Conservation (phyloP, 352 stramenopile genomes). For the Globisporangium parvum region DNA sequence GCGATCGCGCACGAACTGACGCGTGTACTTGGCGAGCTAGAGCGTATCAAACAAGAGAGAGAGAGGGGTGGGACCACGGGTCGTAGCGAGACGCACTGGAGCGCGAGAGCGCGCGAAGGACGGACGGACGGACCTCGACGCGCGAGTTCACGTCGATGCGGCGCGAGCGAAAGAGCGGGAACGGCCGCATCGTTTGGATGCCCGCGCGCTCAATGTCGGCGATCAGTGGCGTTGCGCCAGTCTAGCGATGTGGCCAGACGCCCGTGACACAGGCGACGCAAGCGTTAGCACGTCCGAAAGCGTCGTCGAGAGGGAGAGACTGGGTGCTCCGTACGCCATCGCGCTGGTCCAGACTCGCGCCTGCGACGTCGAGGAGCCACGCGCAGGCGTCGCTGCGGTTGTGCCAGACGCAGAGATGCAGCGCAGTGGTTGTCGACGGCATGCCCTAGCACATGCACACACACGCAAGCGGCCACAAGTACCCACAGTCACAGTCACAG, state of each 20-base stretch:
- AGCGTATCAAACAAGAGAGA: neutral
- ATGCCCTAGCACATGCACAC: neutral
- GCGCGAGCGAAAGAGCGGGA: constrained; percentile 24
- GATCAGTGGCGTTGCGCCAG: constrained; percentile 37
- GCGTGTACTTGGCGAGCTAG: constrained; percentile 2
- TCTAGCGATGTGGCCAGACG: neutral
- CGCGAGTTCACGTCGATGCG: constrained; percentile 33
- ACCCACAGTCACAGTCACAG: too few species aligned
- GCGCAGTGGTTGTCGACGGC: constrained; percentile 16
- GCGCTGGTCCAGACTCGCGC: constrained; percentile 26
- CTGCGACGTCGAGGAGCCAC: constrained; percentile 23
- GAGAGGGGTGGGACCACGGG: too few species aligned
- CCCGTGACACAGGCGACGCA: too few species aligned
- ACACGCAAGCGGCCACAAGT: too few species aligned
- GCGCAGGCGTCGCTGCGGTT: constrained; percentile 16
- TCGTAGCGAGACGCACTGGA: too few species aligned
- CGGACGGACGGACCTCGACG: constrained; percentile 30
- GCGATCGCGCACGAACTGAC: constrained; percentile 1
- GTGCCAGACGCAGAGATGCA: constrained; percentile 31
- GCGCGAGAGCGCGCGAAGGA: too few species aligned
- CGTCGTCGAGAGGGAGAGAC: neutral
- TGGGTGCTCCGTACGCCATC: constrained; percentile 15
- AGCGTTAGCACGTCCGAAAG: neutral
- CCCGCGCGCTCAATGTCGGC: constrained; percentile 37
- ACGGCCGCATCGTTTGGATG: constrained; percentile 39